These are phyloP conservation scores for Boletus vinaceobasis DNA, from an alignment of 768 basidiomycete species.

Conservation along the genomic window DNA sequence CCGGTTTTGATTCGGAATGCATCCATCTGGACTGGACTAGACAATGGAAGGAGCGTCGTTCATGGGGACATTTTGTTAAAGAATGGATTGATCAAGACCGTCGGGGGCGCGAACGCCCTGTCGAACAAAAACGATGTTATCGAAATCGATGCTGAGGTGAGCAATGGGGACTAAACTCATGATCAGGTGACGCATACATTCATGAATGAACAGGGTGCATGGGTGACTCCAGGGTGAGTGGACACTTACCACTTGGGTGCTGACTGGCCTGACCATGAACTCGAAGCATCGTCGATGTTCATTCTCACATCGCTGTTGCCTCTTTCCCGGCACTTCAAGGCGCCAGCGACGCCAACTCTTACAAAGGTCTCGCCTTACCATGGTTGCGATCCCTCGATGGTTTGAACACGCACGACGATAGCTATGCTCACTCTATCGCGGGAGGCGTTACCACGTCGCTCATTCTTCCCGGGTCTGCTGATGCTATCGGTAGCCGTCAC, in stretches of 20 bases:
- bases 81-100: slow-evolving; percentile 56
- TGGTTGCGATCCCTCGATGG: slow-evolving; percentile 71
- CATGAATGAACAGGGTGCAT: slow-evolving; percentile 44
- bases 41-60: slow-evolving; percentile 53
- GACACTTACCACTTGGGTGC: background rate
- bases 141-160: slow-evolving; percentile 42
- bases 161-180: background rate
- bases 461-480: slow-evolving; percentile 67
- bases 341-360: slow-evolving; percentile 55
- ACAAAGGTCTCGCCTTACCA: slow-evolving; percentile 40
- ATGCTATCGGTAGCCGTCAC: slow-evolving; percentile 51
- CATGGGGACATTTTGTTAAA: slow-evolving; percentile 61
- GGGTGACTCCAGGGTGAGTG: slow-evolving; percentile 55
- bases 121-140: slow-evolving; percentile 19
- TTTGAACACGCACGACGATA: slow-evolving; percentile 69
- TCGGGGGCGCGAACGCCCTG: slow-evolving; percentile 36
- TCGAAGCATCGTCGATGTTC: slow-evolving; percentile 49
- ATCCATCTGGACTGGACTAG: slow-evolving; percentile 72
- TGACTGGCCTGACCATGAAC: background rate
- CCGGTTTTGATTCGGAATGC: slow-evolving; percentile 63
- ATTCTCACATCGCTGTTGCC: slow-evolving; percentile 53
- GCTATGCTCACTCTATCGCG: slow-evolving; percentile 54
- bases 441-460: slow-evolving; percentile 76
- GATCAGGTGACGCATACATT: background rate
- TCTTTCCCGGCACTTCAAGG: slow-evolving; percentile 39